phyloP scores from a whole-genome alignment of 1,284 basidiomycete genomes.

The Sphaerobolus stellatus region DNA sequence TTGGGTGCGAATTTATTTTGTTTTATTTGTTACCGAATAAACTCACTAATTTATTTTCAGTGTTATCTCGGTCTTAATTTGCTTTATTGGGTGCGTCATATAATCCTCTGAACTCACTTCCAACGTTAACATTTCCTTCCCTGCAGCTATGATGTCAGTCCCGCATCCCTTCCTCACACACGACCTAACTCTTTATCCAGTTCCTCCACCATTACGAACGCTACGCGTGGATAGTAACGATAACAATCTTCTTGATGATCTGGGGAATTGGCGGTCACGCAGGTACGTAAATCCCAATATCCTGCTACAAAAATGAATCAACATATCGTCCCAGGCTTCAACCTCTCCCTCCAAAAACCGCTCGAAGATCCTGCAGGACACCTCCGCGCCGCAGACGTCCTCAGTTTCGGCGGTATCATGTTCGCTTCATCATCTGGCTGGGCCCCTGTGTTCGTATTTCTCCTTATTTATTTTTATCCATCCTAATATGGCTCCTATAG shows the following conservation, averaged over 20 bases:
- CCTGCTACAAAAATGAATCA: not conserved
- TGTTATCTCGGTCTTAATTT: slow-evolving; percentile 1
- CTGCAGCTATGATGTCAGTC: slow-evolving; percentile 9
- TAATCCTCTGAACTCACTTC: not conserved
- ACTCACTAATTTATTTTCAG: not conserved
- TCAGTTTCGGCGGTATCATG: slow-evolving; percentile 59
- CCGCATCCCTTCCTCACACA: not conserved
- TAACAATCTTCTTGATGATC: slow-evolving; percentile 4
- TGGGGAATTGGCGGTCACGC: slow-evolving; percentile 9
- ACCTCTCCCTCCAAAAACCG: slow-evolving; percentile 32
- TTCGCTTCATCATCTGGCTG: slow-evolving; percentile 52
- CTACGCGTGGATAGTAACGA: slow-evolving; percentile 9
- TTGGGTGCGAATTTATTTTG: slow-evolving; percentile 4
- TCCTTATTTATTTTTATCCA: not conserved
- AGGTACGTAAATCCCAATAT: not conserved
- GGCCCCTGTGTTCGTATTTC: slow-evolving; percentile 17
- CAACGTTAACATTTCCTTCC: not conserved
- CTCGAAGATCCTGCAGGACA: slow-evolving; percentile 47
- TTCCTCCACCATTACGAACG: slow-evolving; percentile 11
- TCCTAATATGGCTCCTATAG: slow-evolving; percentile 24
- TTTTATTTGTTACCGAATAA: not conserved
- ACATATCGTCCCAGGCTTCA: not conserved
- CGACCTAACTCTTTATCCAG: not conserved
- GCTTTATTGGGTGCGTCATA: slow-evolving; percentile 6
- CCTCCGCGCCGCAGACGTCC: slow-evolving; percentile 42